Evolutionary conservation across 768 basidiomycete genomes (phyloP), one percentile per base, ranked within the genome.

Genomic region (Lactarius vividus): DNA sequence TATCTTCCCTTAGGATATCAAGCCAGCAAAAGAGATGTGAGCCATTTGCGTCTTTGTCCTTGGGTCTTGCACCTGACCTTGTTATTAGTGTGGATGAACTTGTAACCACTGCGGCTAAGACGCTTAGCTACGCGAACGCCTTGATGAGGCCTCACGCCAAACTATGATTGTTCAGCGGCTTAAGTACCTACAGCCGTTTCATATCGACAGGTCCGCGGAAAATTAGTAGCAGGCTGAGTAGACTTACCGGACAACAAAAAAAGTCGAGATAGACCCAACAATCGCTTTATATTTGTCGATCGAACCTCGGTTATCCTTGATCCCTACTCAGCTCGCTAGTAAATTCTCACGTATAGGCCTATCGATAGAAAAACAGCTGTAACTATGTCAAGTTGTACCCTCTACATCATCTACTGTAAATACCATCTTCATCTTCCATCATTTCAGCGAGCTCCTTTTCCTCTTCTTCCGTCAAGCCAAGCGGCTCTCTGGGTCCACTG

Each of bases 371-470:
- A 33, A 33, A 33, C 33, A 33, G 33, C 33, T 33, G 33, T 33
- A 0, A 49, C 18, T 28, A 33, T 53, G 61, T 40, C 20, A n/a
- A 49, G 35, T 57, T 58, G 4, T 35, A n/a, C 28, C 15, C 8
- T 16, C 6, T 20, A 60, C 13, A 9, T 11, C 29, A 62, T 31
- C 3, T 53, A 33, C 31, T 33, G 31, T 33, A 63, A 18, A 55
- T 55, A 53, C 29, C 37, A 57, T 23, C 53, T 33, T 74, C 72
- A 4, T 74, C 74, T 44, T 74, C 80, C 83, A 90, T 83, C 42
- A 97, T 75, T 72, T 94, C 94, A 42, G 87, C 94, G 26, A 98
- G 79, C 75, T 97, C 94, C 26, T 85, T 82, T 72, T 95, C 94
- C 76, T 97, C 96, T 60, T 96, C 96, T 72, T 89, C 92, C 11